Percentiles rank a stretch among this genome's conserved stretches.
phyloP scores from a whole-genome alignment of 768 basidiomycete genomes.

The Gymnopilus dilepis region DNA sequence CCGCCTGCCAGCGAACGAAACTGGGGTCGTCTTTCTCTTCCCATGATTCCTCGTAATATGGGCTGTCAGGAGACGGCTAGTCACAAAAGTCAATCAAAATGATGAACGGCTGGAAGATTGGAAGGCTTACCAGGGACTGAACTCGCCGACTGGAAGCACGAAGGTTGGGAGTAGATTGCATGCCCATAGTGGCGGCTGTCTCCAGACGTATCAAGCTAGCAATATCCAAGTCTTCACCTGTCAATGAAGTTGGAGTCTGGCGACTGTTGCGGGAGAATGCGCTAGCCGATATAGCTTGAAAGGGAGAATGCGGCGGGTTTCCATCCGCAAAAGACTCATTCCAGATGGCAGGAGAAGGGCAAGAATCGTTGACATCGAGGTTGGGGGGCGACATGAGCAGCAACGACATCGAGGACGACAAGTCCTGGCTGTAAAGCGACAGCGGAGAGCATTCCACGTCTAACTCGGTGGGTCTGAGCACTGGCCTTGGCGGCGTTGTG shows the following conservation, averaged over 20 bases:
- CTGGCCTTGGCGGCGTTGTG: slow-evolving; percentile 13
- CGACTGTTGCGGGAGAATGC: slow-evolving; percentile 16
- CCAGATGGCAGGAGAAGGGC: slow-evolving; percentile 18
- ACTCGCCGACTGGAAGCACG: not conserved
- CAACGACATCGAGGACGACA: slow-evolving; percentile 13
- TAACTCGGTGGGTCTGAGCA: slow-evolving; percentile 7
- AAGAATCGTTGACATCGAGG: not conserved
- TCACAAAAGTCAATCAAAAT: not conserved
- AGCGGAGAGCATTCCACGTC: slow-evolving; percentile 14
- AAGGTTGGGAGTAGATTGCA: not conserved
- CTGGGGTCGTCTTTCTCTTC: slow-evolving; percentile 3
- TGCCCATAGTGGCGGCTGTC: slow-evolving; percentile 11
- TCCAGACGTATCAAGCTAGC: slow-evolving; percentile 24
- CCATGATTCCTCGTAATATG: slow-evolving; percentile 2
- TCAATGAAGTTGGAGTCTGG: slow-evolving; percentile 9
- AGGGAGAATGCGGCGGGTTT: slow-evolving; percentile 8
- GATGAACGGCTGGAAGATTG: not conserved
- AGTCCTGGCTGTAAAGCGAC: slow-evolving; percentile 11
- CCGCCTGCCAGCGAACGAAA: not conserved
- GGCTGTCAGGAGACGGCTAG: not conserved
- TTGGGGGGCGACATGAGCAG: slow-evolving; percentile 17
- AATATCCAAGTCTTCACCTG: slow-evolving; percentile 19
- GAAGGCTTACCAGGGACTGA: not conserved
- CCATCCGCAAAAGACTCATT: slow-evolving; percentile 8
- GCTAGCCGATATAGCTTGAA: slow-evolving; percentile 8